Evolutionary conservation across 176 grass and related monocot genomes (phyloP), one percentile per base, ranked within the genome.

Genomic region (Aegilops umbellulata): DNA sequence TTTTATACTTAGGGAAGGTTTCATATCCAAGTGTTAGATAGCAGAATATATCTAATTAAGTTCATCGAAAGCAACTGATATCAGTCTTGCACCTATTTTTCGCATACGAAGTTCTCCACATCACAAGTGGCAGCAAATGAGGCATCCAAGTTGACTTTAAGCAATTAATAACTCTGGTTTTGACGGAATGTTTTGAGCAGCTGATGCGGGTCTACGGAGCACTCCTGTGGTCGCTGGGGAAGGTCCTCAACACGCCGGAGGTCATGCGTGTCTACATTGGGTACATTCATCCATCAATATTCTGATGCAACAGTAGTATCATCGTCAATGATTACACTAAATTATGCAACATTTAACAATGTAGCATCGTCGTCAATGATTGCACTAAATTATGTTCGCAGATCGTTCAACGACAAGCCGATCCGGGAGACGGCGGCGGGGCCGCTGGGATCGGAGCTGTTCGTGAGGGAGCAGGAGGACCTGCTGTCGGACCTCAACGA

Each of bases 161-260:
- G 35, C 65, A 49, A 58, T n/a, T 63, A 3, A 42, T 42, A 36
- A 76, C 44, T 80, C 89, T 35, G 24, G 36, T 81, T 58, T 19
- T 27, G 39, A 1, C 38, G 74, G 65, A 31, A 74, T 24, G 62
- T 24, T 30, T 86, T 83, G 19, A 20, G 0, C 90, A 98, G 96
- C 92, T 98, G 22, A 98, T 98, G 93, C 87, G 92, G 80, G 92
- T 98, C 35, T 95, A 95, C 38, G 96, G 96, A 78, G 93, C 93
- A 47, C 77, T 98, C 4, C 83, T 95, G 32, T 95, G 96, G 96
- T 98, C 93, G 20, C 96, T 95, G 3, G 96, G 96, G 25, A 98
- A 98, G 46, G 91, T 95, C 39, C 76, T 98, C 74, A 92, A 95
- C 71, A 98, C 96, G 62, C 96, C 96, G 55, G 96, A 98, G 87